These are phyloP conservation scores for Backusella mclennaniae DNA, from an alignment of 192 early-diverging fungal species.

Conservation along the genomic window DNA sequence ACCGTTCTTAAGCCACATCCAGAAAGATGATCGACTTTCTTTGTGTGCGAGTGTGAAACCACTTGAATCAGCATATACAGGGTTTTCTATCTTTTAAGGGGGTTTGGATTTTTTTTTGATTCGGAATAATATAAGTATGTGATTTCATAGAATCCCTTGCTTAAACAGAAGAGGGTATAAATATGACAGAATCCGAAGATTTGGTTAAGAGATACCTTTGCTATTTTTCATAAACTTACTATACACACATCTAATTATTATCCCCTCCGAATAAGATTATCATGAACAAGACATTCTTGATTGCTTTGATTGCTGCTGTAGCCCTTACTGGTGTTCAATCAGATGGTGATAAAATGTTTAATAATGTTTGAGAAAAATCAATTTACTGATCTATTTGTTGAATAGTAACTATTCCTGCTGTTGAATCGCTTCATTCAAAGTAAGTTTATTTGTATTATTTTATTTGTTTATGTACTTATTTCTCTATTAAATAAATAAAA, in stretches of 20 bases:
- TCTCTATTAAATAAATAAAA: background rate
- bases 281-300: background rate
- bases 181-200: background rate
- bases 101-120: background rate
- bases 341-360: background rate
- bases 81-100: background rate
- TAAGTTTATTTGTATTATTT: background rate
- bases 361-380: too few relatives aligned
- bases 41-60: background rate
- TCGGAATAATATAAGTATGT: background rate
- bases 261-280: too few relatives aligned
- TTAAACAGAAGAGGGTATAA: background rate
- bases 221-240: too few relatives aligned
- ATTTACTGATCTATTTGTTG: background rate
- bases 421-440: background rate
- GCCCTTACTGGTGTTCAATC: background rate
- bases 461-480: background rate
- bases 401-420: background rate
- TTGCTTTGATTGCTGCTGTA: background rate
- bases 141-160: background rate
- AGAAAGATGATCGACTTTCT: background rate
- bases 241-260: too few relatives aligned
- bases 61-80: background rate
- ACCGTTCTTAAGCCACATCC: background rate
- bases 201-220: background rate